phyloP scores from a whole-genome alignment of 176 grass and related monocot genomes.

The Zea mays region DNA sequence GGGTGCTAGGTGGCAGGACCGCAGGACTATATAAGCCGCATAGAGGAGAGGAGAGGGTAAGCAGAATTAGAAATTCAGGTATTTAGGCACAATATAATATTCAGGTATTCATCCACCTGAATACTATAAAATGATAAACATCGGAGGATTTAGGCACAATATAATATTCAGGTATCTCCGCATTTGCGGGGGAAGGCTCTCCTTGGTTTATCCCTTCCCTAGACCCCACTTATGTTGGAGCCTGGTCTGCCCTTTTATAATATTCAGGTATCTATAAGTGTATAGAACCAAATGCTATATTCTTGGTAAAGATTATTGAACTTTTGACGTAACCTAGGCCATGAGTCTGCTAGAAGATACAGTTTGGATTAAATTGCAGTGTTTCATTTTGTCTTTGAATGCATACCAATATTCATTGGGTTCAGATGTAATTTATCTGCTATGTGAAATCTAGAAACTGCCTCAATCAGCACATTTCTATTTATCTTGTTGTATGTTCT shows the following conservation, averaged over 20 bases:
- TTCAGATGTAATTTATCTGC: not conserved
- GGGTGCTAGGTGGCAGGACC: no score
- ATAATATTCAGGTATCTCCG: not conserved
- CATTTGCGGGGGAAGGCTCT: no score
- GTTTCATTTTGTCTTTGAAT: not conserved
- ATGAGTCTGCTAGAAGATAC: not conserved
- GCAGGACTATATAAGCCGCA: no score
- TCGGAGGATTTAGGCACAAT: not conserved
- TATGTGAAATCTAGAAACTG: not conserved
- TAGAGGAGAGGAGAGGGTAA: no score
- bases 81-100: no score
- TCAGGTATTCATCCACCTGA: no score
- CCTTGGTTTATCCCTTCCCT: no score
- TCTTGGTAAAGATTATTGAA: not conserved
- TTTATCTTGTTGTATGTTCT: not conserved
- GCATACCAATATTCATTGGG: not conserved
- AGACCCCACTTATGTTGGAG: no score
- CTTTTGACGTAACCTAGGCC: not conserved
- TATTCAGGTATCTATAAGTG: not conserved
- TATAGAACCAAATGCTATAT: constrained; percentile 5
- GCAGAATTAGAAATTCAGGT: not conserved
- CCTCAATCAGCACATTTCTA: not conserved
- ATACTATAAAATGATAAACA: not conserved
- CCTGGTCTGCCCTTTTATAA: not conserved
- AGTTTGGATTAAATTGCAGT: not conserved